Evolutionary conservation across 306 rosid genomes (phyloP).

Genomic region (Ormosia emarginata): DNA sequence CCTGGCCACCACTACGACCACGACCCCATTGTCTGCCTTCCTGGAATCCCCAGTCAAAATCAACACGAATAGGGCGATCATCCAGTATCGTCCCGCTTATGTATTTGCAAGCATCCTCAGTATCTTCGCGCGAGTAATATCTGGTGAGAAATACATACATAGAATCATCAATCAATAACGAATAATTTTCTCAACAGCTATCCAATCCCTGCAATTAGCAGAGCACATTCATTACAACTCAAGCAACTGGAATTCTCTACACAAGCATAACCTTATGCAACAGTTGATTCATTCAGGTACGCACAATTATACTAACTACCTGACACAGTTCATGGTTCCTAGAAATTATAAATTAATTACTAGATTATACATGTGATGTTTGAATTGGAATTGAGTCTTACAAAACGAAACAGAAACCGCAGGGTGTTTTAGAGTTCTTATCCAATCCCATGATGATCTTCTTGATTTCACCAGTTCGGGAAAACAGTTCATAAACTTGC

Average conservation of each 20-base stretch:
- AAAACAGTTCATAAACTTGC: slow-evolving; percentile 87
- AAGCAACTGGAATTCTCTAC: neutral
- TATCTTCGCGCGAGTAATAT: slow-evolving; percentile 90
- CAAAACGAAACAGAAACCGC: slow-evolving; percentile 90
- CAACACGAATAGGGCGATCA: slow-evolving; percentile 99
- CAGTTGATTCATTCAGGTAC: neutral
- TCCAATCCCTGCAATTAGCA: neutral
- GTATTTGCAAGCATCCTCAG: slow-evolving; percentile 93
- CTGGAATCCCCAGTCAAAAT: slow-evolving; percentile 99
- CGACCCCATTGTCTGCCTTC: slow-evolving; percentile 99
- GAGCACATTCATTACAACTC: neutral
- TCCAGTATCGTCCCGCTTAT: slow-evolving; percentile 96
- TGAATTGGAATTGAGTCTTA: slow-evolving; percentile 33
- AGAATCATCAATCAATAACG: neutral
- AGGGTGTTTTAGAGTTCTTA: slow-evolving; percentile 91
- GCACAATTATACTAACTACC: neutral
- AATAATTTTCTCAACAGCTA: neutral
- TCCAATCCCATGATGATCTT: slow-evolving; percentile 98
- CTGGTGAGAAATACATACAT: slow-evolving; percentile 34
- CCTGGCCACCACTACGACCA: slow-evolving; percentile 99
- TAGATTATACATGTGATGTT: neutral
- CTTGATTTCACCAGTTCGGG: slow-evolving; percentile 93
- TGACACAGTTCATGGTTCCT: neutral
- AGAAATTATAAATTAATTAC: neutral
- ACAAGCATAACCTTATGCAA: neutral